Evolutionary conservation across 2,329 filamentous ascomycete genomes (phyloP), one percentile per base, ranked within the genome.

Genomic region (Colletotrichum higginsianum): DNA sequence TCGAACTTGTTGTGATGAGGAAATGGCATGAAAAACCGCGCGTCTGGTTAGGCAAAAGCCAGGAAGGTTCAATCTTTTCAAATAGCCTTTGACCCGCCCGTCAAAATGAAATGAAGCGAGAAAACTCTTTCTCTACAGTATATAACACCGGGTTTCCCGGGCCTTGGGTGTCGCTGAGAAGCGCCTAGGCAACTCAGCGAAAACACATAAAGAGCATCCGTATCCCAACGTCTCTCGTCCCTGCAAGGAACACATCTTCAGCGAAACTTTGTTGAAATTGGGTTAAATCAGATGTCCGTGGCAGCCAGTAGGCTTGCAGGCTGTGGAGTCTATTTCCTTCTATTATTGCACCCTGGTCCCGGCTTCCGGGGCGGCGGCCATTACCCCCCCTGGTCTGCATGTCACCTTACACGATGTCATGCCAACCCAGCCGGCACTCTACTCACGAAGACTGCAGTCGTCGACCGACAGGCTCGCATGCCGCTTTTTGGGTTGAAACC

Each of bases 191-290:
- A 40, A 61, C 30, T 61, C 30, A 35, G 26, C 44, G 47, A 38
- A 61, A 30, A 30, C 9, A 30, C 30, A 40, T 50, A 50, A n/a
- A 61, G 30, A 35, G 30, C 30, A 9, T 35, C 30, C 30, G 46
- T 50, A 49, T 16, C 16, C 18, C 16, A 61, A 61, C 35, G 62
- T 49, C 57, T 26, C n/a, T 8, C 1, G 30, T 62, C 26, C 15
- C 21, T 62, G 53, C 63, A 66, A 42, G 63, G 62, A 49, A 50
- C 23, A 57, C 26, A 40, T 15, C 40, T 30, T 47, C 30, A 11
- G 49, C 8, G 35, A 64, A 35, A 66, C 53, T 66, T 21, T 66
- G 46, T 50, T 66, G 26, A 58, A 60, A 66, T 52, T 60, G 63
- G 30, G 35, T n/a, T 26, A 30, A 60, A 60, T 66, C 53, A 60